These are phyloP conservation scores for Penicillium sp. DNA, from an alignment of 2,329 filamentous ascomycete species.

Conservation along the genomic window DNA sequence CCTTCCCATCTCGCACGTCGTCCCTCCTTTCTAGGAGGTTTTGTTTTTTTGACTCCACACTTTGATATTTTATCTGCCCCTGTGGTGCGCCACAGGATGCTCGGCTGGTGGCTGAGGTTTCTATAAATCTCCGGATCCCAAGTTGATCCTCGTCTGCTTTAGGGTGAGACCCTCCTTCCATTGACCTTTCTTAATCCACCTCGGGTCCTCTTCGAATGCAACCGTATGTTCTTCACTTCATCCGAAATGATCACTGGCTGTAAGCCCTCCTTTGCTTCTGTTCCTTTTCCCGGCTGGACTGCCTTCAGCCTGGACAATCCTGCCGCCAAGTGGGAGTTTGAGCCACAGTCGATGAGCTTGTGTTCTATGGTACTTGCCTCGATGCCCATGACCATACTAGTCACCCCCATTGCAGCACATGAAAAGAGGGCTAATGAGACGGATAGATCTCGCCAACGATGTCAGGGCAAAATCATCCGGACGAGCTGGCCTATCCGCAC, in stretches of 20 bases:
- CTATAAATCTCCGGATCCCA: conserved; percentile 21
- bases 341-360: conserved; percentile 2
- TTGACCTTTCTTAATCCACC: conserved; percentile 1
- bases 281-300: conserved; percentile 10
- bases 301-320: neutral
- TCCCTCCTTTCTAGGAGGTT: neutral
- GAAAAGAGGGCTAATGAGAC: conserved; percentile 14
- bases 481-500: conserved; percentile 27
- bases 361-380: conserved; percentile 11
- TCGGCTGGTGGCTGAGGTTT: conserved; percentile 10
- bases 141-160: neutral
- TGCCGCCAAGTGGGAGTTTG: conserved; percentile 6
- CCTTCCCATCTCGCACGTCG: neutral
- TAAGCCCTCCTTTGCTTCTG: conserved; percentile 12
- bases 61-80: conserved; percentile 3
- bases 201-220: conserved; percentile 1
- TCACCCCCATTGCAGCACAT: neutral
- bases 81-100: conserved; percentile 10
- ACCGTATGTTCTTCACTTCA: conserved; percentile 1
- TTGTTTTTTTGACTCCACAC: conserved; percentile 13
- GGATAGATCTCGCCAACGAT: conserved; percentile 16
- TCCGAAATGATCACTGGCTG: conserved; percentile 18
- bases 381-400: neutral
- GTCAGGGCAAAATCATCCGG: conserved; percentile 25
- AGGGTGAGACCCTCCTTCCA: conserved; percentile 3